These are phyloP conservation scores for Cryptosporidium muris DNA, from an alignment of 169 alveolate species.

Conservation along the genomic window DNA sequence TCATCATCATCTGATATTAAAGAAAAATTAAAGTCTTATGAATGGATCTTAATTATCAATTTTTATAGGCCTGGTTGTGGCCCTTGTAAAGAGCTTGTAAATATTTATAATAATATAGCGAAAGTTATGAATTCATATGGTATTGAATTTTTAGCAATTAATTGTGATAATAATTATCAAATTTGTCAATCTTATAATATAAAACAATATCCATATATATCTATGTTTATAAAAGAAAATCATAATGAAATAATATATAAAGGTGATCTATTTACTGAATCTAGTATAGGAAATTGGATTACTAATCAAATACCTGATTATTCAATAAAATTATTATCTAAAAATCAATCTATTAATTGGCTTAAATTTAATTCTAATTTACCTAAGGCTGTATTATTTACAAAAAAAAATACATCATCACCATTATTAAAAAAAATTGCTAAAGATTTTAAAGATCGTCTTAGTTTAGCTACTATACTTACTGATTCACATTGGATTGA, in stretches of 20 bases:
- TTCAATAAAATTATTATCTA: conserved; percentile 27
- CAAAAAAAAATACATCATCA: conserved; percentile 49
- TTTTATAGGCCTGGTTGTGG: conserved; percentile 82
- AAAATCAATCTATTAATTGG: conserved; percentile 40
- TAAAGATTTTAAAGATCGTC: conserved; percentile 48
- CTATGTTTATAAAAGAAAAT: conserved; percentile 62
- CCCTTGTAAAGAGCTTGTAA: conserved; percentile 77
- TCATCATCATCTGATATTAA: conserved; percentile 47
- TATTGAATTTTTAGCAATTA: conserved; percentile 80
- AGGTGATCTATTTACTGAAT: conserved; percentile 34
- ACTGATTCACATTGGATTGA: conserved; percentile 20
- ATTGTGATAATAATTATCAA: conserved; percentile 84
- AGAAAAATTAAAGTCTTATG: conserved; percentile 49
- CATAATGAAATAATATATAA: conserved; percentile 17
- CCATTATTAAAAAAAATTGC: conserved; percentile 61
- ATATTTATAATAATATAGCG: conserved; percentile 79
- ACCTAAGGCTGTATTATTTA: conserved; percentile 66
- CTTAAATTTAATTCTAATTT: conserved; percentile 29
- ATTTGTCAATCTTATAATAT: conserved; percentile 84
- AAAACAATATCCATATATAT: conserved; percentile 73
- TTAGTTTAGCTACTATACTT: conserved; percentile 48
- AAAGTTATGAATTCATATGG: conserved; percentile 81
- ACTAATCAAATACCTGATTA: conserved; percentile 66
- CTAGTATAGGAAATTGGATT: conserved; percentile 63
- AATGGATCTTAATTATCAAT: conserved; percentile 74